Percentiles rank a stretch among this genome's conserved stretches.
phyloP scores from a whole-genome alignment of 1,284 basidiomycete species.

The Cryptococcus hybrid region DNA sequence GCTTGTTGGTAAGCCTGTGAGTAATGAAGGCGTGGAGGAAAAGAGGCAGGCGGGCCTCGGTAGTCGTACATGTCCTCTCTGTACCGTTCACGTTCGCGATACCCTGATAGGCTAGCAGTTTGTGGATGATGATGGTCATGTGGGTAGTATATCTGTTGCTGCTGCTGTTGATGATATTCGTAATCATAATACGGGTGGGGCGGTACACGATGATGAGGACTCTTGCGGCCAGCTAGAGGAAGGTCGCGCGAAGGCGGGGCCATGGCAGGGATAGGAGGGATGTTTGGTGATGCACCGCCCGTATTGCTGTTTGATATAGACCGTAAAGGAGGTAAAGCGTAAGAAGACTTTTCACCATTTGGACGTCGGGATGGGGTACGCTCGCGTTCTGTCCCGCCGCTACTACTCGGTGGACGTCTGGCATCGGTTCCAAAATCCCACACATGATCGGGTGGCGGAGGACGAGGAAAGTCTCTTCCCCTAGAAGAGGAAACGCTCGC shows the following conservation, averaged over 20 bases:
- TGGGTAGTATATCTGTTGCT: background rate
- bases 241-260: too few relatives aligned
- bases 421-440: background rate
- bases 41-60: background rate
- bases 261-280: too few relatives aligned
- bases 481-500: background rate
- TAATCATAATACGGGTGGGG: background rate
- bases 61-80: background rate
- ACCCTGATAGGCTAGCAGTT: background rate
- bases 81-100: background rate
- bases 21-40: background rate
- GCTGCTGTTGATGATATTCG: conserved; percentile 1
- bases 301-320: too few relatives aligned
- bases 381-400: background rate
- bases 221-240: too few relatives aligned
- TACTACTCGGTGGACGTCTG: background rate
- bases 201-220: background rate
- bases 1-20: background rate
- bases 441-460: background rate
- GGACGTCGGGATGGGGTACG: too few relatives aligned
- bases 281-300: too few relatives aligned
- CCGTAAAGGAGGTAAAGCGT: too few relatives aligned
- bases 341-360: too few relatives aligned
- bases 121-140: background rate
- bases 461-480: background rate